Conservation (phyloP, 2,329 filamentous ascomycete species). For the Didymella pomorum region DNA sequence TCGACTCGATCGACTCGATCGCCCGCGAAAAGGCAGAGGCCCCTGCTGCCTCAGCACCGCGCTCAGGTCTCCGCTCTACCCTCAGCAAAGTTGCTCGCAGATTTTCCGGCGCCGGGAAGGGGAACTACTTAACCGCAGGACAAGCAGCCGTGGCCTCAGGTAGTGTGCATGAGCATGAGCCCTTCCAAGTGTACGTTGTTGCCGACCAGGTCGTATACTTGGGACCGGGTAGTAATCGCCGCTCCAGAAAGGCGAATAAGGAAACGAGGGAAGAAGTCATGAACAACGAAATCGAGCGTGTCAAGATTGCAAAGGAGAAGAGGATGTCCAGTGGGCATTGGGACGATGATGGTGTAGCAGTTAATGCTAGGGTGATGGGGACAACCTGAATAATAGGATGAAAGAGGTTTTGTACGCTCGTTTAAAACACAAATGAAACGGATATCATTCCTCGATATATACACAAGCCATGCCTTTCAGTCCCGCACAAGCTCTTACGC, state of each 20-base stretch:
- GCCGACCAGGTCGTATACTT: not conserved
- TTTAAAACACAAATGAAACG: slow-evolving; percentile 26
- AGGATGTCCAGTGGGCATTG: not conserved
- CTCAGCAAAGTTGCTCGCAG: not conserved
- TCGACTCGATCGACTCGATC: slow-evolving; percentile 6
- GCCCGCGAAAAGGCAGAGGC: slow-evolving; percentile 6
- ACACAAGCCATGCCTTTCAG: slow-evolving; percentile 21
- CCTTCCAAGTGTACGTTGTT: slow-evolving; percentile 3
- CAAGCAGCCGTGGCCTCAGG: not conserved
- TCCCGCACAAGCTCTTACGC: slow-evolving; percentile 11
- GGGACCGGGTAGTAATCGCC: not conserved
- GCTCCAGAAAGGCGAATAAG: not conserved
- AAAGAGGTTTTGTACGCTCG: not conserved
- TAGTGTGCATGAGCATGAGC: not conserved
- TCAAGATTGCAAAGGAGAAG: not conserved
- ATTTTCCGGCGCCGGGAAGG: not conserved
- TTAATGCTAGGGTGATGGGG: not conserved
- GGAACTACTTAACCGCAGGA: not conserved
- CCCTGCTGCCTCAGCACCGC: not conserved
- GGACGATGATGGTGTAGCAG: not conserved
- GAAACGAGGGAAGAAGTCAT: not conserved
- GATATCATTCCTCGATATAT: slow-evolving; percentile 37
- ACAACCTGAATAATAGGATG: not conserved
- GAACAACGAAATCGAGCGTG: not conserved
- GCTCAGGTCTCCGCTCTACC: not conserved